Base-by-base conservation (phyloP, 1,284 basidiomycete genomes). In the Ganoderma meredithae region DNA sequence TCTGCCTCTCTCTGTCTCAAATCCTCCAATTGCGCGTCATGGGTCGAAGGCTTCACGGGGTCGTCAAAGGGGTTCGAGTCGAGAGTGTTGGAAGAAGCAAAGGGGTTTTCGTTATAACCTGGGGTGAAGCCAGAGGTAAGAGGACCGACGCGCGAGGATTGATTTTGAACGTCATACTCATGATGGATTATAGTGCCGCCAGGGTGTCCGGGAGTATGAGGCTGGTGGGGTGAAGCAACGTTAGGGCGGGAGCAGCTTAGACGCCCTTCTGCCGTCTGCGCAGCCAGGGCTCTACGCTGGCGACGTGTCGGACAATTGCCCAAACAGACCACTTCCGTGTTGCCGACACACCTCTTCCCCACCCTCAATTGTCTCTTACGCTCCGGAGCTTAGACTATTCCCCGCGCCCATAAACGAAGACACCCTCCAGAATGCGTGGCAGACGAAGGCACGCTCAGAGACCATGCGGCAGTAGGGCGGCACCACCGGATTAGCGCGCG, bases 11-110 rank as follows among this genome's bases (percentile, higher is more conserved):
- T 85, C 67, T 86, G 86, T 64, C 85, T 86, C 15, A 97, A 79
- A 63, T 94, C 89, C 58, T 90, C 90, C 31, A 87, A 75, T 56
- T 88, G 79, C 67, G 76, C 73, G 41, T 83, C 78, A 62, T 82
- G 80, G 74, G 82, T 81, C 64, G 69, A 40, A 15, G 63, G 56
- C 60, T 72, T 70, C 60, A 80, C 62, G 22, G 93, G 92, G 84
- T 95, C 93, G 73, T 94, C 92, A 77, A 95, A 95, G 3, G 93
- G 94, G 78, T 95, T 95, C 66, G 87, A 83, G 77, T 94, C 93
- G 61, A 95, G 88, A 2, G 92, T 93, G 74, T 93, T 88, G n/a
- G 90, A 88, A 5, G 93, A 94, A 15, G 91, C 90, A 80, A 95
- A 95, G 0, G 93, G 93, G 74, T 95, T 94, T 77, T 92, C 85